Evolutionary conservation across 1,284 basidiomycete genomes (phyloP), one percentile per base, ranked within the genome.

Genomic region (Cryptococcus wingfieldii): DNA sequence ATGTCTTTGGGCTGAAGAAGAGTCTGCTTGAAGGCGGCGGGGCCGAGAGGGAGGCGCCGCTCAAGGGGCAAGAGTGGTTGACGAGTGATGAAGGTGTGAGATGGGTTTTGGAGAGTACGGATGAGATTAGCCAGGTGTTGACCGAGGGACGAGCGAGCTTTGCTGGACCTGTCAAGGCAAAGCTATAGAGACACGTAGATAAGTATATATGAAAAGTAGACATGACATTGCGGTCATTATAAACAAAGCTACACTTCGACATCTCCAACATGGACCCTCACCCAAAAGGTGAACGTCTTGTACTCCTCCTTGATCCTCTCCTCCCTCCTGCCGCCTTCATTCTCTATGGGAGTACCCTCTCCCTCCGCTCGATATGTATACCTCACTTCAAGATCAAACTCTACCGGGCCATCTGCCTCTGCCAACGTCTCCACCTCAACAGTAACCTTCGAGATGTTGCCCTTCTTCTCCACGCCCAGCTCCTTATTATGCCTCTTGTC

Each of bases 361-460:
- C 94, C 92, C 67, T 95, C 92, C 0, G 88, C 88, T 38, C 88
- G 84, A 73, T 97, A 96, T 0, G 90, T 94, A 72, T 91, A 96
- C 5, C 89, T 86, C 1, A 96, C 86, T 57, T 92, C 82, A 83
- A 95, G 87, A 67, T 93, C 92, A 72, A 58, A 48, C 27, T 50
- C 54, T 38, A 67, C 64, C 62, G 55, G 71, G 63, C 56, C 53
- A 2, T 43, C 34, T 14, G 57, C 57, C 9, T 58, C 60, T 19
- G 61, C 62, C 34, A 58, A 31, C 12, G 69, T 54, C 45, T 71
- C 66, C 3, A 74, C 54, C 54, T 70, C 64, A 13, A 77, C 4
- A 50, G 86, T 86, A 18, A 95, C 83, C 47, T 89, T 81, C 1
- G 90, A 95, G 46, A 87, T 83, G 72, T 96, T 96, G 19, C 88